Evolutionary conservation across 1,139 yeast species (phyloP), one percentile per base, ranked within the genome.

Genomic region (Suhomyces panamericanus): DNA sequence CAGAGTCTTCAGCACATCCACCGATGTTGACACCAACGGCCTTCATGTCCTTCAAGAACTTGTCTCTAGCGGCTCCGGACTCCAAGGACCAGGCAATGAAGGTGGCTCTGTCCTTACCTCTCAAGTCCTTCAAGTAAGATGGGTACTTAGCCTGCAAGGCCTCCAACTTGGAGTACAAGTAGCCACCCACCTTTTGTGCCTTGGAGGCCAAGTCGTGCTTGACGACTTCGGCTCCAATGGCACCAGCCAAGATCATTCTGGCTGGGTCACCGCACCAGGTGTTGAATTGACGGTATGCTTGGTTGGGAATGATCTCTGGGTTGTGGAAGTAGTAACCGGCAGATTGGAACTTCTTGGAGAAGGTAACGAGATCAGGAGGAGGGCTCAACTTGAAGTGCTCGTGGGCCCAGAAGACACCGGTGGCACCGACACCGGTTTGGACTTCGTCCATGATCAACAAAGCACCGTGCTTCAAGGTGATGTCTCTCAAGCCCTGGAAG

Each of bases 261-360:
- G 89, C 82, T 61, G 93, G 90, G 72, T 86, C 95, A 56, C 95
- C 95, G 67, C 91, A 85, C 95, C 95, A 86, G 49, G 95, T 86
- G 80, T 86, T 86, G 77, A 86, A 86, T 73, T 86, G 93, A 66
- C 95, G 83, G 76, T 83, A 86, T 38, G 95, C 81, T 63, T 72
- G 60, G 63, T 80, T 75, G 54, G 95, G 95, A 52, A 84, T 75
- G 52, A 87, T 67, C 53, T 80, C 84, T 33, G 85, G 81, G 70
- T 83, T 80, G 57, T 79, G 78, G 78, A 81, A 87, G 75, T 77
- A 86, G 78, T 82, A 87, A 44, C 95, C 95, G 33, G 95, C 93
- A 34, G 90, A 81, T 70, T 87, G 95, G 73, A 85, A 85, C 73
- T 86, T 86, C 76, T 86, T 86, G 54, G 91, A 84, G 70, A 86